Evolutionary conservation across 208 protist genomes (phyloP), one percentile per base, ranked within the genome.

Genomic region (Wallacemonas collosoma): DNA sequence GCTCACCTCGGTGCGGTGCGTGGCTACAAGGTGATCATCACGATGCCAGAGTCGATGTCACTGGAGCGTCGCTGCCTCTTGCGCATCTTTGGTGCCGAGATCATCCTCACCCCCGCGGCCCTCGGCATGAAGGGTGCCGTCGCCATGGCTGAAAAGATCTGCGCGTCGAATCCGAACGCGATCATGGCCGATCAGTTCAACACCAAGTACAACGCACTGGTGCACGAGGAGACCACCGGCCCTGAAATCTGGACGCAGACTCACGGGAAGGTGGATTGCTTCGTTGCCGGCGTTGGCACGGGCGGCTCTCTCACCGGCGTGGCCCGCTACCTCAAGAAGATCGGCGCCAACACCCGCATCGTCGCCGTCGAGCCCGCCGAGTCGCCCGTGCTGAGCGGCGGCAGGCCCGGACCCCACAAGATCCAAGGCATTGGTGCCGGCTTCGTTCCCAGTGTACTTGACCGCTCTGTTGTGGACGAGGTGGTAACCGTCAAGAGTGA

Each of bases 361-460:
- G 68, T 96, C 43, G 92, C 87, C 8, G 90, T 97, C 26, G 92
- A 98, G 82, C 92, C 92, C 7, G 80, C 78, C 6, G 92, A 97
- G 81, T 91, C 81, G 48, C 78, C 94, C n/a, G 92, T 95, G 61
- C 77, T 98, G 11, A 91, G 85, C 35, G 88, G 91, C 14, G 85
- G 83, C 38, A 89, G 87, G 66, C 86, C 91, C 7, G 86, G 89
- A 2, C 91, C 92, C 44, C 94, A 98, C 85, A 85, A 87, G 65
- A 98, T 98, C 62, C 94, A 98, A 80, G 94, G 94, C 35, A 95
- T 98, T 68, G 94, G 94, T 14, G 87, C 94, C 6, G 94, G 94
- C 58, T 97, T 98, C 68, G 81, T 98, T 56, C 94, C 94, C 9
- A 70, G 81, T 2, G 86, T 93, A 14, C 74, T 96, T 2, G 83